phyloP scores from a whole-genome alignment of 306 rosid species.

The Sindora glabra region DNA sequence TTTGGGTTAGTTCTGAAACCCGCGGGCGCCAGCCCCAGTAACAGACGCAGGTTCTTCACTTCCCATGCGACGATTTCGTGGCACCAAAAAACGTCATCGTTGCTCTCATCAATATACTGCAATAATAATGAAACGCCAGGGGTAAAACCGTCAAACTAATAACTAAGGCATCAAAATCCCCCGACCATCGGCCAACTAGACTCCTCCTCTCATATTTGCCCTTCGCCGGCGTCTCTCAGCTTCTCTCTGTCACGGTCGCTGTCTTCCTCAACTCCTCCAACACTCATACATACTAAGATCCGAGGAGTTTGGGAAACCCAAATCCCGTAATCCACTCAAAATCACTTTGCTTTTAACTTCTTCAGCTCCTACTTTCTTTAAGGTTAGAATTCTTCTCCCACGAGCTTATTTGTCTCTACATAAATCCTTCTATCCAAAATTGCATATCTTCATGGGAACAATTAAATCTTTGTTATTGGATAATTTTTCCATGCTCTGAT shows the following conservation, averaged over 20 bases:
- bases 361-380: constrained; percentile 3
- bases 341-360: neutral
- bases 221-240: neutral
- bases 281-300: constrained; percentile 16
- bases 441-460: neutral
- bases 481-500: neutral
- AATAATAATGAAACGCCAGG: neutral
- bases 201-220: neutral
- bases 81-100: neutral
- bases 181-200: neutral
- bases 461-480: neutral
- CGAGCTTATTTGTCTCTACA: neutral
- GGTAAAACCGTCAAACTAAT: constrained; percentile 21
- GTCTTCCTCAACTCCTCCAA: constrained; percentile 19
- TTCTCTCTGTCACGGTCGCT: neutral
- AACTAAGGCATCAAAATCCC: neutral
- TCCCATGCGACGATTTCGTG: neutral
- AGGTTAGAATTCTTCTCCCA: constrained; percentile 8
- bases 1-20: too few species aligned
- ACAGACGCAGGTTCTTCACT: too few species aligned
- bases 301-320: constrained; percentile 37
- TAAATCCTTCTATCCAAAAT: neutral
- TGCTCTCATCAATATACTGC: neutral
- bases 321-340: neutral
- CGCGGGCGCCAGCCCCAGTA: too few species aligned